Percentiles rank a stretch among this genome's conserved stretches.
These are phyloP conservation scores for Moesziomyces antarcticus DNA, from an alignment of 1,284 basidiomycete species.

Conservation along the genomic window DNA sequence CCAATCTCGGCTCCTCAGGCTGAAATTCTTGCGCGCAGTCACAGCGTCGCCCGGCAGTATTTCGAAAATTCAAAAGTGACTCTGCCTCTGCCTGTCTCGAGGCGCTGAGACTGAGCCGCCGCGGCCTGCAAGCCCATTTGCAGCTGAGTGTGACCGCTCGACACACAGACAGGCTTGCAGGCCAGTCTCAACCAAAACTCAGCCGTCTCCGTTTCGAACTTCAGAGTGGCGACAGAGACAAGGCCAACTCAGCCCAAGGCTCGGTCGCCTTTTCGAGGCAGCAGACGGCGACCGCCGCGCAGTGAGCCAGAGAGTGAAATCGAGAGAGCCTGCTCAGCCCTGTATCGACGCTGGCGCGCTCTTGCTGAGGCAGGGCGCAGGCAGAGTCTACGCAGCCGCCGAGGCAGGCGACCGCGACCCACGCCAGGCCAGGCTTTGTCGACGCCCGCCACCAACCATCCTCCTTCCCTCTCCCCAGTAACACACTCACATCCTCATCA, in stretches of 20 bases:
- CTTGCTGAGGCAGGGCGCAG: neutral
- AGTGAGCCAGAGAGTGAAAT: no score
- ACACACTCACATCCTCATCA: conserved; percentile 43
- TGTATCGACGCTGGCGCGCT: neutral
- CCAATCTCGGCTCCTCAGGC: neutral
- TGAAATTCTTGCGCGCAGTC: conserved; percentile 4
- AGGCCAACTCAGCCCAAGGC: no score
- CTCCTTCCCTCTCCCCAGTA: conserved; percentile 35
- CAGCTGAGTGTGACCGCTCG: neutral
- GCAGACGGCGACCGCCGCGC: no score
- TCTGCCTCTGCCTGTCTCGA: neutral
- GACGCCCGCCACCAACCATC: conserved; percentile 33
- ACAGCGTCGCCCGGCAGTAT: no score
- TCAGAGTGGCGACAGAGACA: no score
- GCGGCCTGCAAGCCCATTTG: neutral
- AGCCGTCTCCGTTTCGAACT: neutral
- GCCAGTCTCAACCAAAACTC: neutral
- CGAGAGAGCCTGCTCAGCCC: no score
- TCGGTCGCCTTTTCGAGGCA: neutral
- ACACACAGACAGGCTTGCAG: neutral
- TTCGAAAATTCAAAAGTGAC: neutral
- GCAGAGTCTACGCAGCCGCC: neutral
- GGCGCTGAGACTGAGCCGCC: neutral
- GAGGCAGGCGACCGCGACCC: no score
- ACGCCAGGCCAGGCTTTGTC: neutral